These are phyloP conservation scores for Debaryomyces udenii DNA, from an alignment of 1,139 yeast genomes.

Conservation along the genomic window DNA sequence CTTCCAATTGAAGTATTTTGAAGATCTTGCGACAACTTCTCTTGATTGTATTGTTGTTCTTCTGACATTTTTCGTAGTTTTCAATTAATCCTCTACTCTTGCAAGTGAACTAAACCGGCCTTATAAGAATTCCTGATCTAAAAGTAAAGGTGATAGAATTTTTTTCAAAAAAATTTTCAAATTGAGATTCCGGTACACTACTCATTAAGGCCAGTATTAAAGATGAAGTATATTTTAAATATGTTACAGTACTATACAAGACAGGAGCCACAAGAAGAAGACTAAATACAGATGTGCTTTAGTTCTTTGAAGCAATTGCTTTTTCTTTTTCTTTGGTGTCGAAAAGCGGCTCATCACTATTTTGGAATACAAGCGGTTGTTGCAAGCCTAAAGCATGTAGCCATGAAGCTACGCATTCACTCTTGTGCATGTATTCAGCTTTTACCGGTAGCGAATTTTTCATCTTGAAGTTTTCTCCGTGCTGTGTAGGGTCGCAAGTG, in stretches of 20 bases:
- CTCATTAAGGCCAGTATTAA: neutral
- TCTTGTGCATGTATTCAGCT: constrained; percentile 8
- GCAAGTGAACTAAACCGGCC: neutral
- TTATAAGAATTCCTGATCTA: neutral
- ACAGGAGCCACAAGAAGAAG: too few species aligned
- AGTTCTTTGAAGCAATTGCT: too few species aligned
- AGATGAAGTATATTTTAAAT: too few species aligned
- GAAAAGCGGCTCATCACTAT: constrained; percentile 1
- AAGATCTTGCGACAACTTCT: constrained; percentile 58
- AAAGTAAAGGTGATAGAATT: neutral
- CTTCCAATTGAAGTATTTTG: constrained; percentile 48
- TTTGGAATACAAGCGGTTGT: neutral
- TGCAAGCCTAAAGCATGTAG: constrained; percentile 5
- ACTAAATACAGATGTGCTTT: too few species aligned
- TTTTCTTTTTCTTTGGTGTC: neutral
- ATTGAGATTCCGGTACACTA: neutral
- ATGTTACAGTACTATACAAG: too few species aligned
- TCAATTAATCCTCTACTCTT: neutral
- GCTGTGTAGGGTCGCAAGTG: constrained; percentile 17
- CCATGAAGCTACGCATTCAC: constrained; percentile 10
- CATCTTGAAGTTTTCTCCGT: constrained; percentile 1
- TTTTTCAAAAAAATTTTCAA: constrained; percentile 7
- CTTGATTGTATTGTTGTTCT: constrained; percentile 46
- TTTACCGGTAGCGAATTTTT: neutral
- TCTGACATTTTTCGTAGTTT: constrained; percentile 43